Conservation (phyloP, 176 grass and related monocot species). For the Aechmea fasciata region DNA sequence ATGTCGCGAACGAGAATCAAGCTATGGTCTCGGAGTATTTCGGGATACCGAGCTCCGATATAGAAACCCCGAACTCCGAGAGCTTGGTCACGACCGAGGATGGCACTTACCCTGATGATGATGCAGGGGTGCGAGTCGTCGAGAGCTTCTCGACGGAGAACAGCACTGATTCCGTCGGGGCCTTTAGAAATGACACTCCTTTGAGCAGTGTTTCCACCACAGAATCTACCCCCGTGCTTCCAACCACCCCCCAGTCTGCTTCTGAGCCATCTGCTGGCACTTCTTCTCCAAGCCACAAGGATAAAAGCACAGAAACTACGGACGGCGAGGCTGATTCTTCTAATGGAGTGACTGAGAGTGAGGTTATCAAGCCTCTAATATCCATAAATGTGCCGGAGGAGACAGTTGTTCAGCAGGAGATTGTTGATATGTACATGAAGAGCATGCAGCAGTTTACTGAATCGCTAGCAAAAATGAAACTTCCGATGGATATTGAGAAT, state of each 20-base stretch:
- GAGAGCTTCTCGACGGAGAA: slow-evolving; percentile 28
- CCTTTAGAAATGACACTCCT: slow-evolving; percentile 32
- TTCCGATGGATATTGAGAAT: slow-evolving; percentile 53
- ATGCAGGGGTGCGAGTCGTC: slow-evolving; percentile 23
- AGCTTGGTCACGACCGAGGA: slow-evolving; percentile 32
- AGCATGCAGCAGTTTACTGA: slow-evolving; percentile 97
- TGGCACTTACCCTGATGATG: slow-evolving; percentile 25
- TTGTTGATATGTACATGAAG: slow-evolving; percentile 96
- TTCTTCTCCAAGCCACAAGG: slow-evolving; percentile 29
- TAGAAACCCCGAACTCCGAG: slow-evolving; percentile 38
- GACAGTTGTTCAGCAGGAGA: slow-evolving; percentile 30
- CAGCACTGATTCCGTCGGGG: slow-evolving; percentile 29
- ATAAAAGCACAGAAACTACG: slow-evolving; percentile 41
- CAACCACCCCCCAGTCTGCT: slow-evolving; percentile 20
- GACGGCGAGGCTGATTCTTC: slow-evolving; percentile 68
- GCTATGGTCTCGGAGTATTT: slow-evolving; percentile 89
- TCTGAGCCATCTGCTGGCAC: slow-evolving; percentile 20
- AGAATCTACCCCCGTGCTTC: slow-evolving; percentile 20
- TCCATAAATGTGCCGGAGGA: slow-evolving; percentile 54
- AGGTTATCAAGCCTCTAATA: slow-evolving; percentile 42
- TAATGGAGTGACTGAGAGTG: slow-evolving; percentile 20
- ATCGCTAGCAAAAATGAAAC: slow-evolving; percentile 95
- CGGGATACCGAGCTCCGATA: slow-evolving; percentile 30
- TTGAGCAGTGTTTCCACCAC: slow-evolving; percentile 58
- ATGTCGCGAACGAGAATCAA: slow-evolving; percentile 65